These are phyloP conservation scores for Boletus barrowsii DNA, from an alignment of 768 basidiomycete genomes.

Conservation along the genomic window DNA sequence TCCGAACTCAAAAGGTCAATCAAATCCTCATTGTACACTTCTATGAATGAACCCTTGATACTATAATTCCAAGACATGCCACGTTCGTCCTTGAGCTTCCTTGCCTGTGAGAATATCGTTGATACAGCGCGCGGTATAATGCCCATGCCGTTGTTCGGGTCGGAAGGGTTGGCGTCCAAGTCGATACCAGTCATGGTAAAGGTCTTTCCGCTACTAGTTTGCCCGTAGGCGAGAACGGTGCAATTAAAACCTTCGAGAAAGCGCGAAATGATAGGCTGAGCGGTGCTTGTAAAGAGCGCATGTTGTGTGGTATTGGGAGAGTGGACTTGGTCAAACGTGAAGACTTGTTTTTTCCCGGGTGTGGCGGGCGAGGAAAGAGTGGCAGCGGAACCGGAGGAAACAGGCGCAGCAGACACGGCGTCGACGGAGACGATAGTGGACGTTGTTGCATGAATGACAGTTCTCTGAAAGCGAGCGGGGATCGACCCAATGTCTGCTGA, in stretches of 20 bases:
- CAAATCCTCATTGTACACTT: slow-evolving; percentile 98
- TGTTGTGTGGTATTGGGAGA: slow-evolving; percentile 82
- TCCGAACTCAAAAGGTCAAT: slow-evolving; percentile 87
- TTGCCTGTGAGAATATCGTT: slow-evolving; percentile 77
- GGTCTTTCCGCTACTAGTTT: slow-evolving; percentile 35
- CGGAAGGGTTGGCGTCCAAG: slow-evolving; percentile 81
- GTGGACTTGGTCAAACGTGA: slow-evolving; percentile 94
- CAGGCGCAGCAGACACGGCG: slow-evolving; percentile 50
- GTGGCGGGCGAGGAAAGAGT: slow-evolving; percentile 45
- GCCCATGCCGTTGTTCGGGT: slow-evolving; percentile 82
- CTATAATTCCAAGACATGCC: slow-evolving; percentile 71
- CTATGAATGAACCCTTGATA: slow-evolving; percentile 91
- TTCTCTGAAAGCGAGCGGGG: slow-evolving; percentile 91
- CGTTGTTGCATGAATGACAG: slow-evolving; percentile 77
- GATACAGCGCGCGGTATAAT: slow-evolving; percentile 94
- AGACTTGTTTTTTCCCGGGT: slow-evolving; percentile 74
- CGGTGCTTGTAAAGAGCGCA: slow-evolving; percentile 80
- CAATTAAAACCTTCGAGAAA: slow-evolving; percentile 96
- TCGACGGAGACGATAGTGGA: slow-evolving; percentile 83
- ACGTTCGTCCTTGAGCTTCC: slow-evolving; percentile 74
- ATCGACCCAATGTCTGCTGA: slow-evolving; percentile 80
- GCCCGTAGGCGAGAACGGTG: slow-evolving; percentile 47
- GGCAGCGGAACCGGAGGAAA: slow-evolving; percentile 49
- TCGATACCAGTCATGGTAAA: slow-evolving; percentile 98
- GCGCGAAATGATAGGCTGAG: slow-evolving; percentile 78